phyloP scores from a whole-genome alignment of 495 filamentous ascomycete species.

The Daldinia concentrica region DNA sequence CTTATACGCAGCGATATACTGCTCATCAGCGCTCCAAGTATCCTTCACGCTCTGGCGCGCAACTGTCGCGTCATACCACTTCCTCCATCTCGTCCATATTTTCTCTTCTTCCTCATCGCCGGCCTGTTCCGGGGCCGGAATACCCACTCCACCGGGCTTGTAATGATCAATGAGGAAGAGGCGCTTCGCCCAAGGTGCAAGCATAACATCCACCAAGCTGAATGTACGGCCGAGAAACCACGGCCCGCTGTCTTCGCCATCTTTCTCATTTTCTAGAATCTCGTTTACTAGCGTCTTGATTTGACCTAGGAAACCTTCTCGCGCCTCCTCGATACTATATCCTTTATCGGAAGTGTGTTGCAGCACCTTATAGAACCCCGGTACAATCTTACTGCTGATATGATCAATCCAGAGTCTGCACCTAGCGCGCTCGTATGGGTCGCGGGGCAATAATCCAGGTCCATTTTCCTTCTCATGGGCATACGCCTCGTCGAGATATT shows the following conservation, averaged over 20 bases:
- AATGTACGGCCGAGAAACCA: slow-evolving; percentile 70
- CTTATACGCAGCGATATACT: slow-evolving; percentile 71
- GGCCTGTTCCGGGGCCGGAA: slow-evolving; percentile 53
- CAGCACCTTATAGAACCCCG: slow-evolving; percentile 70
- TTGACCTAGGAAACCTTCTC: slow-evolving; percentile 59
- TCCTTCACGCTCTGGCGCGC: slow-evolving; percentile 64
- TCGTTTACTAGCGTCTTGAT: slow-evolving; percentile 66
- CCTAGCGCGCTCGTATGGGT: slow-evolving; percentile 65
- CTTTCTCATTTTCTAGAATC: slow-evolving; percentile 53
- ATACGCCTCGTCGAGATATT: slow-evolving; percentile 76
- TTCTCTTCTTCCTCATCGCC: slow-evolving; percentile 56
- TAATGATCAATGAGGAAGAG: slow-evolving; percentile 77
- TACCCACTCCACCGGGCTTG: slow-evolving; percentile 66
- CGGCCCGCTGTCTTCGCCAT: slow-evolving; percentile 57
- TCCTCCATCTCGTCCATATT: slow-evolving; percentile 68
- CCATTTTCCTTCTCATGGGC: slow-evolving; percentile 37
- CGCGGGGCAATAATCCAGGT: slow-evolving; percentile 63
- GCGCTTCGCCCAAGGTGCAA: slow-evolving; percentile 73
- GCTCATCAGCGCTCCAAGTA: slow-evolving; percentile 69
- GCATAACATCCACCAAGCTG: slow-evolving; percentile 68
- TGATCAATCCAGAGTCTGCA: slow-evolving; percentile 76
- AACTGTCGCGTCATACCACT: slow-evolving; percentile 66
- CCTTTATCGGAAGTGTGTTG: slow-evolving; percentile 67
- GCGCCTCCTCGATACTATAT: slow-evolving; percentile 53
- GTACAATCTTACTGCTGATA: slow-evolving; percentile 68